phyloP scores from a whole-genome alignment of 2,329 filamentous ascomycete species.

The Ophiostoma montium region DNA sequence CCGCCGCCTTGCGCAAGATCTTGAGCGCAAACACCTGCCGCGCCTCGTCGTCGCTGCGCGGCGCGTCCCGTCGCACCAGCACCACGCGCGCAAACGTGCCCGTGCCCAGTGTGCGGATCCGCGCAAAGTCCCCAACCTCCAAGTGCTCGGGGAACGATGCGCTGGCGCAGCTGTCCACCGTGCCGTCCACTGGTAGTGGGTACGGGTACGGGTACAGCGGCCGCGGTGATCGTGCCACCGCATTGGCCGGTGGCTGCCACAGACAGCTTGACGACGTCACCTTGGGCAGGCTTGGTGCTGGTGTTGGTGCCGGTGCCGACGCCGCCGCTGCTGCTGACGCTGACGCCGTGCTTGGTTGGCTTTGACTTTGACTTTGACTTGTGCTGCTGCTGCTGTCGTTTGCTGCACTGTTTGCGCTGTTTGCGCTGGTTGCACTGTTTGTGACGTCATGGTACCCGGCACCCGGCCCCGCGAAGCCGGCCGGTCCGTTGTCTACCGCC shows the following conservation, averaged over 20 bases:
- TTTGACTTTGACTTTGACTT: no score
- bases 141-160: background rate
- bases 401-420: background rate
- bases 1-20: conserved; percentile 58
- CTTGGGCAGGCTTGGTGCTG: background rate
- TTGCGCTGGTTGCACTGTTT: background rate
- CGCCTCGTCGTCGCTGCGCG: conserved; percentile 33
- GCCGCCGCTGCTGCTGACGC: background rate
- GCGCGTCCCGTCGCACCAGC: conserved; percentile 51
- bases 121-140: conserved; percentile 46
- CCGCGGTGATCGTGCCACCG: background rate
- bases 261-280: background rate
- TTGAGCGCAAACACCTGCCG: conserved; percentile 68
- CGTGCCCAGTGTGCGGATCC: conserved; percentile 64
- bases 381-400: background rate
- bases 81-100: conserved; percentile 74
- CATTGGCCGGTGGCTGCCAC: background rate
- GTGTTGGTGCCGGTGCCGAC: background rate
- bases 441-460: conserved; percentile 8
- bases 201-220: background rate
- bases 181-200: background rate
- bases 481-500: background rate
- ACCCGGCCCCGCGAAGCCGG: background rate
- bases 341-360: no score
- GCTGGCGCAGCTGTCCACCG: background rate